These are phyloP conservation scores for Mycosphaerella sp. DNA, from an alignment of 2,329 filamentous ascomycete genomes.

Conservation along the genomic window DNA sequence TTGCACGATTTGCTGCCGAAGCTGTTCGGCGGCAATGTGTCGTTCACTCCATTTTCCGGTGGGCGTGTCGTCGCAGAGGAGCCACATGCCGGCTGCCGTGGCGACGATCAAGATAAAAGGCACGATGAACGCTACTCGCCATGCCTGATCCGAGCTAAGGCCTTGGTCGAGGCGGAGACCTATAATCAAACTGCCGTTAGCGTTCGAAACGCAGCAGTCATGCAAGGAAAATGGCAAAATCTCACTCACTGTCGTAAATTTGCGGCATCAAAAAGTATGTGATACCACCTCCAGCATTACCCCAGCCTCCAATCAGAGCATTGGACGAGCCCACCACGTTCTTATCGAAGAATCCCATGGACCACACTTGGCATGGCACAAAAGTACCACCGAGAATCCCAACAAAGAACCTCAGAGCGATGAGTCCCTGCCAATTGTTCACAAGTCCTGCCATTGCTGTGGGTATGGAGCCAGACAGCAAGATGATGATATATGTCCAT, in stretches of 20 bases:
- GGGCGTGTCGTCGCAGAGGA: slow-evolving; percentile 74
- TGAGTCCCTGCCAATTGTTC: slow-evolving; percentile 58
- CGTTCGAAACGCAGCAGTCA: background rate
- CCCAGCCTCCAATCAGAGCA: slow-evolving; percentile 73
- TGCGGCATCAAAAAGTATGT: slow-evolving; percentile 93
- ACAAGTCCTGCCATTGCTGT: slow-evolving; percentile 77
- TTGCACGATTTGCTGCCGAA: slow-evolving; percentile 31
- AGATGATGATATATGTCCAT: slow-evolving; percentile 64
- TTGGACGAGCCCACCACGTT: slow-evolving; percentile 86
- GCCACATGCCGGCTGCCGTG: slow-evolving; percentile 61
- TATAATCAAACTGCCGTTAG: background rate
- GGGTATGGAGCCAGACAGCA: slow-evolving; percentile 70
- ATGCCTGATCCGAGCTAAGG: slow-evolving; percentile 61
- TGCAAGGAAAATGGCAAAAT: background rate
- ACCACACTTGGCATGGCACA: slow-evolving; percentile 86
- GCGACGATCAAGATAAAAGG: slow-evolving; percentile 68
- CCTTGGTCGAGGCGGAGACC: slow-evolving; percentile 55
- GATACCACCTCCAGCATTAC: slow-evolving; percentile 80
- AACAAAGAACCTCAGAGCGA: slow-evolving; percentile 68
- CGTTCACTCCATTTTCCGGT: slow-evolving; percentile 73
- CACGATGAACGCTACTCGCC: slow-evolving; percentile 78
- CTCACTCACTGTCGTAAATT: slow-evolving; percentile 58
- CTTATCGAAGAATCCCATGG: slow-evolving; percentile 86
- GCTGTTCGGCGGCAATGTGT: slow-evolving; percentile 49
- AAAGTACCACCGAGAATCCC: slow-evolving; percentile 71